Evolutionary conservation across 2,329 filamentous ascomycete species (phyloP).

Genomic region (Colletotrichum sp.): DNA sequence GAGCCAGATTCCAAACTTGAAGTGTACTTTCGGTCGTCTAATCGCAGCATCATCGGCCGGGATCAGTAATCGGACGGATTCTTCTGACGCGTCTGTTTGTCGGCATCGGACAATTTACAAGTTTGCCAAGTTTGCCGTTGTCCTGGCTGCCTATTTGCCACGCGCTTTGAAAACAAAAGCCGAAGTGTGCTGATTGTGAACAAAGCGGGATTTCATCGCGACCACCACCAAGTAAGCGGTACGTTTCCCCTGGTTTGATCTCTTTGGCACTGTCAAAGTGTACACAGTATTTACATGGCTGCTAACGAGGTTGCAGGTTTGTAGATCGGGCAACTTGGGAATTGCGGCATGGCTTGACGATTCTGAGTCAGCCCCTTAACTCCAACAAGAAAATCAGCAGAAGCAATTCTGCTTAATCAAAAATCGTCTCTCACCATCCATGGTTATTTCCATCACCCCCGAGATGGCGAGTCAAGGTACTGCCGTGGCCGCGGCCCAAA

Average conservation of each 20-base stretch:
- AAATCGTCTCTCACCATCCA: not conserved
- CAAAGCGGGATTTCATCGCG: not conserved
- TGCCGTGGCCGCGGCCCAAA: not conserved
- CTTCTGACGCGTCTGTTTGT: not conserved
- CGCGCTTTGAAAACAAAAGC: not conserved
- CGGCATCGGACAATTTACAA: not conserved
- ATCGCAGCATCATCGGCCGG: not conserved
- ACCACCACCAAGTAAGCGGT: not conserved
- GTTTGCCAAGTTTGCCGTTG: not conserved
- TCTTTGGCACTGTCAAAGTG: not conserved
- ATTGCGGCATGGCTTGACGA: not conserved
- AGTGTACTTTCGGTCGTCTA: not conserved
- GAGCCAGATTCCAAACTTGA: not conserved
- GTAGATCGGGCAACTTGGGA: not conserved
- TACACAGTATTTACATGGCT: not conserved
- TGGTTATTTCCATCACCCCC: not conserved
- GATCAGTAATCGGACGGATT: not conserved
- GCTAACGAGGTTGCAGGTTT: not conserved
- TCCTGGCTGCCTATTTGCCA: not conserved
- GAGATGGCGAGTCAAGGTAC: not conserved
- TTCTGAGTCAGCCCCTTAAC: not conserved
- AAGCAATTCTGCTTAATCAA: not conserved
- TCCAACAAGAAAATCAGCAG: not conserved
- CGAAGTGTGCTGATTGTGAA: not conserved
- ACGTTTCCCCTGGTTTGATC: not conserved